Percentiles rank a stretch among this genome's conserved stretches.
phyloP scores from a whole-genome alignment of 2,329 filamentous ascomycete genomes.

The Penicillium sp. region DNA sequence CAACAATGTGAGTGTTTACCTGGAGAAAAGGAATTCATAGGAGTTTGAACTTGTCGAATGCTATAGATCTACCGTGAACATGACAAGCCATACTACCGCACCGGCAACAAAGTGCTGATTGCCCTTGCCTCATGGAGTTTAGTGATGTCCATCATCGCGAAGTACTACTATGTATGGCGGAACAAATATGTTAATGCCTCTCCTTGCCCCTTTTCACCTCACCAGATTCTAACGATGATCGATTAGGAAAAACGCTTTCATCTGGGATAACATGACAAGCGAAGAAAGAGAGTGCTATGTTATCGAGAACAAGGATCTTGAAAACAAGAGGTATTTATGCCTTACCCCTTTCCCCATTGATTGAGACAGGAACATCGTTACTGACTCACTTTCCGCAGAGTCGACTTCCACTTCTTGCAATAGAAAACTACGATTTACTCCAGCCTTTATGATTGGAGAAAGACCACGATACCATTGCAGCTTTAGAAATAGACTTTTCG shows the following conservation, averaged over 20 bases:
- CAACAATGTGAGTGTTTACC: conserved; percentile 41
- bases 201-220: not conserved
- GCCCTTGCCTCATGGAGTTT: conserved; percentile 58
- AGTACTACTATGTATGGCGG: conserved; percentile 48
- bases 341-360: not conserved
- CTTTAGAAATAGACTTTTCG: not conserved
- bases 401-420: conserved; percentile 48
- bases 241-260: conserved; percentile 40
- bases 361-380: not conserved
- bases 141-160: conserved; percentile 55
- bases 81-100: conserved; percentile 63
- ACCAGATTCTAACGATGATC: conserved; percentile 5
- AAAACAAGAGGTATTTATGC: conserved; percentile 51
- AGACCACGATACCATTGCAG: not conserved
- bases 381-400: conserved; percentile 30
- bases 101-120: conserved; percentile 64
- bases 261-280: conserved; percentile 50
- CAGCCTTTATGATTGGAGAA: not conserved
- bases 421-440: conserved; percentile 19
- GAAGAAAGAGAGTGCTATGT: conserved; percentile 48
- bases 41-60: conserved; percentile 14
- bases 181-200: conserved; percentile 43
- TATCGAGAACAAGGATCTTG: conserved; percentile 45
- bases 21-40: not conserved
- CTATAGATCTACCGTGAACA: conserved; percentile 61